These are phyloP conservation scores for Akanthomyces muscarius DNA, from an alignment of 2,329 filamentous ascomycete species.

Conservation along the genomic window DNA sequence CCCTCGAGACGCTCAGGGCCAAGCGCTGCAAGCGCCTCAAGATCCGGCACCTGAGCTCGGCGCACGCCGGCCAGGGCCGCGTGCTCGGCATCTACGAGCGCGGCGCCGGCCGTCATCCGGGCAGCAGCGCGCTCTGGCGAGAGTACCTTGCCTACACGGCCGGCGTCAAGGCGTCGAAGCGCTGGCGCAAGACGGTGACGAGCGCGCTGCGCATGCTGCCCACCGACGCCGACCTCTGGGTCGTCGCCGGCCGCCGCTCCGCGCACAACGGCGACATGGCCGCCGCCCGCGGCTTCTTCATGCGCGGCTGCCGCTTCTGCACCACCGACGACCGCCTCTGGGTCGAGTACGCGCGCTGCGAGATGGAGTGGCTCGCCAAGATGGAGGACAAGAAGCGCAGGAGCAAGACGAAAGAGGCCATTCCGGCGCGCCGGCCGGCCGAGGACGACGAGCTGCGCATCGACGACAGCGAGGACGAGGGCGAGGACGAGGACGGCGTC, in stretches of 20 bases:
- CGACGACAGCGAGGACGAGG: constrained; percentile 41
- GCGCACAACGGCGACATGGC: constrained; percentile 84
- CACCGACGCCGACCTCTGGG: constrained; percentile 77
- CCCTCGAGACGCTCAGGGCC: constrained; percentile 68
- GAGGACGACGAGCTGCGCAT: constrained; percentile 46
- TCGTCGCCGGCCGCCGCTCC: constrained; percentile 74
- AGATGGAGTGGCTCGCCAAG: constrained; percentile 87
- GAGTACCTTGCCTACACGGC: constrained; percentile 82
- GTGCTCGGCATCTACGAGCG: constrained; percentile 89
- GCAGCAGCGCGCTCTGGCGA: constrained; percentile 78
- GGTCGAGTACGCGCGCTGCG: constrained; percentile 84
- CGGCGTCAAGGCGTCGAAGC: constrained; percentile 61
- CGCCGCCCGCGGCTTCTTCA: constrained; percentile 79
- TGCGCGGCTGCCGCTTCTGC: constrained; percentile 85
- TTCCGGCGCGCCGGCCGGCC: constrained; percentile 41
- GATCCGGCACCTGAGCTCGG: constrained; percentile 61
- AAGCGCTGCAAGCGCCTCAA: constrained; percentile 81
- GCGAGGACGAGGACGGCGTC: constrained; percentile 37
- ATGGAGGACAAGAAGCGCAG: constrained; percentile 65
- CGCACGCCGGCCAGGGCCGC: constrained; percentile 71
- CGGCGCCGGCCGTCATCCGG: constrained; percentile 77
- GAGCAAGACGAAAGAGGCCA: constrained; percentile 50
- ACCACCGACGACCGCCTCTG: constrained; percentile 69
- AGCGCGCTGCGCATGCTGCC: constrained; percentile 81
- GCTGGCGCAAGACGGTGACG: constrained; percentile 61